Evolutionary conservation across 129 eudicot species (phyloP), one percentile per base, ranked within the genome.

Genomic region (Daucus carota): DNA sequence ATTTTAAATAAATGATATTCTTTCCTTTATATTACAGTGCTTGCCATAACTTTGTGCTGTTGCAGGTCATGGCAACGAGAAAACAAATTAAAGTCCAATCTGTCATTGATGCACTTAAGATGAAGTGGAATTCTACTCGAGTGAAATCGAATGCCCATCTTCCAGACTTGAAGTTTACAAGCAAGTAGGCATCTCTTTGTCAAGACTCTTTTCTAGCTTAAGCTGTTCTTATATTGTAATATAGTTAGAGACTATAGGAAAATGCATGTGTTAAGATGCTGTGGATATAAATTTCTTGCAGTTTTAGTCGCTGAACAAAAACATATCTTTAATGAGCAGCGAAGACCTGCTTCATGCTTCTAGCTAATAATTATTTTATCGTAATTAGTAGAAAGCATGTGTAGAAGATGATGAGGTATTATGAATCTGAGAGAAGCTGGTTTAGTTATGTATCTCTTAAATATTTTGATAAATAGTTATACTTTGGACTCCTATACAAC

Each of bases 31-130:
- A 44, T 76, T 79, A 36, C 18, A 33, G 67, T 78, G 69, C 20
- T 54, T 57, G 42, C 26, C 70, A 59, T 72, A n/a, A 47, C 31
- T 20, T 77, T 72, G 31, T 81, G 22, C 60, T 48, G 73, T 63
- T 77, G 60, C 89, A 93, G 98, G 97, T 89, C 52, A 85, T 70
- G 63, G 82, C 79, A 40, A 74, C 76, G 46, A 89, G 79, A 73
- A 89, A 79, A 71, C 82, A 88, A 67, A 80, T 94, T 48, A 80
- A 47, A 52, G 52, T 86, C 81, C 81, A 80, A 31, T 80, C 87
- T 6, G 38, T 94, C 50, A 76, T 94, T 73, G 75, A 82, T 79
- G 90, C 93, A 72, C 89, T 94, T 40, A 42, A 76, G 62, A 57
- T 34, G 62, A 84, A 82, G 54, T 89, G 91, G 73, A 83, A 86